These are phyloP conservation scores for Arthrobotrys musiformis DNA, from an alignment of 2,329 filamentous ascomycete species.

Conservation along the genomic window DNA sequence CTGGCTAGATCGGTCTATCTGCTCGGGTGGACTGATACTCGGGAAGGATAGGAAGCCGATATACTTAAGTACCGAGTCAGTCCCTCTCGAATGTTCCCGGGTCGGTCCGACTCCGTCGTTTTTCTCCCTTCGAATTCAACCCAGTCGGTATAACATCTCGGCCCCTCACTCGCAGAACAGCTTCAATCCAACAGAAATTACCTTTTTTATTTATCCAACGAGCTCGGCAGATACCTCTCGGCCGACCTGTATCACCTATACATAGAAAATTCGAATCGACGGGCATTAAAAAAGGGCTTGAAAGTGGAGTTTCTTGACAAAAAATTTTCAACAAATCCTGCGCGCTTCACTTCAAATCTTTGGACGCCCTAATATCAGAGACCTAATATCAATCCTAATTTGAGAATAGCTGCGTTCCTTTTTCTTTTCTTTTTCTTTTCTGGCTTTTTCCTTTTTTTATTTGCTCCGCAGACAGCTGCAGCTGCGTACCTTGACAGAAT, in stretches of 20 bases:
- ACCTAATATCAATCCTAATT: background rate
- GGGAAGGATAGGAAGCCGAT: slow-evolving; percentile 24
- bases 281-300: background rate
- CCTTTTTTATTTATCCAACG: background rate
- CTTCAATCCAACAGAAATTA: background rate
- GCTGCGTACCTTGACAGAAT: background rate
- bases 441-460: background rate
- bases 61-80: slow-evolving; percentile 10
- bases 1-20: slow-evolving; percentile 10
- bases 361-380: background rate
- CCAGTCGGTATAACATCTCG: slow-evolving; percentile 17
- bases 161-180: background rate
- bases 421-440: background rate
- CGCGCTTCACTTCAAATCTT: slow-evolving; percentile 2
- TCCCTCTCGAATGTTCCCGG: slow-evolving; percentile 6
- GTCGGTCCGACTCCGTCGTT: slow-evolving; percentile 14
- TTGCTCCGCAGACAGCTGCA: background rate
- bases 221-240: background rate
- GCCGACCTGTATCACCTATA: background rate
- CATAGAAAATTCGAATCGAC: background rate
- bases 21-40: slow-evolving; percentile 20
- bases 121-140: background rate
- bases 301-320: background rate
- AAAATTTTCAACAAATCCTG: background rate
- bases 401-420: background rate